These are phyloP conservation scores for Tilletiopsis washingtonensis DNA, from an alignment of 1,284 basidiomycete genomes.

Conservation along the genomic window DNA sequence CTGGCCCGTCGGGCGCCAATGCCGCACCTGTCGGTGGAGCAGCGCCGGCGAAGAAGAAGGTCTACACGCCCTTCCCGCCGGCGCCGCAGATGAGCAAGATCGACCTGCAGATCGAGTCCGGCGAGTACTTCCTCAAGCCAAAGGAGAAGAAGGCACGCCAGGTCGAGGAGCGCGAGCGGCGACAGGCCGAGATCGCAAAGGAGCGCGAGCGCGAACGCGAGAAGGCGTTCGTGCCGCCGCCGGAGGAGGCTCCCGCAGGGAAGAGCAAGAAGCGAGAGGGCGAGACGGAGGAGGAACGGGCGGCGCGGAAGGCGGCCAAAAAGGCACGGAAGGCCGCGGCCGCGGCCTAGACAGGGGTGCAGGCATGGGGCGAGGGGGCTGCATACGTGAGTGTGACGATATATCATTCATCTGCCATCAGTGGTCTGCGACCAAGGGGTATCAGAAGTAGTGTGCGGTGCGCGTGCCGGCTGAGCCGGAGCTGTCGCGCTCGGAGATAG, in stretches of 20 bases:
- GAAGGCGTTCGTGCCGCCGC: conserved; percentile 25
- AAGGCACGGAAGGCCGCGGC: background rate
- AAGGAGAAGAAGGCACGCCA: conserved; percentile 55
- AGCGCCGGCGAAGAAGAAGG: conserved; percentile 69
- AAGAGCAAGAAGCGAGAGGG: conserved; percentile 6
- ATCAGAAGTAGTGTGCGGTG: too few species aligned
- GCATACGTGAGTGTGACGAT: too few species aligned
- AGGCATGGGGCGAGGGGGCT: too few species aligned
- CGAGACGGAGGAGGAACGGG: conserved; percentile 6
- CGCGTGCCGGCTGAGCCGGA: too few species aligned
- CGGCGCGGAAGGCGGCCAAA: conserved; percentile 3
- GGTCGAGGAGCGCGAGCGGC: conserved; percentile 55
- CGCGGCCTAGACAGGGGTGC: too few species aligned
- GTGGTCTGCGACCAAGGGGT: too few species aligned
- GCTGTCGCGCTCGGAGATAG: too few species aligned
- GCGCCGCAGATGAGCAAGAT: conserved; percentile 88
- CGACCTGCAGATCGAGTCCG: conserved; percentile 87
- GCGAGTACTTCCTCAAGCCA: conserved; percentile 93
- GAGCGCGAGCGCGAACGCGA: conserved; percentile 32
- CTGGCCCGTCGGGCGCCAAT: conserved; percentile 9
- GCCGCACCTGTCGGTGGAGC: conserved; percentile 13
- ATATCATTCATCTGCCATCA: too few species aligned
- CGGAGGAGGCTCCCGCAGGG: background rate
- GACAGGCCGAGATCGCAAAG: conserved; percentile 60
- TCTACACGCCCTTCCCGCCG: conserved; percentile 99